Percentiles rank a stretch among this genome's conserved stretches.
Evolutionary conservation across 2,329 filamentous ascomycete genomes (phyloP).

Genomic region (Macroventuria anomochaeta): DNA sequence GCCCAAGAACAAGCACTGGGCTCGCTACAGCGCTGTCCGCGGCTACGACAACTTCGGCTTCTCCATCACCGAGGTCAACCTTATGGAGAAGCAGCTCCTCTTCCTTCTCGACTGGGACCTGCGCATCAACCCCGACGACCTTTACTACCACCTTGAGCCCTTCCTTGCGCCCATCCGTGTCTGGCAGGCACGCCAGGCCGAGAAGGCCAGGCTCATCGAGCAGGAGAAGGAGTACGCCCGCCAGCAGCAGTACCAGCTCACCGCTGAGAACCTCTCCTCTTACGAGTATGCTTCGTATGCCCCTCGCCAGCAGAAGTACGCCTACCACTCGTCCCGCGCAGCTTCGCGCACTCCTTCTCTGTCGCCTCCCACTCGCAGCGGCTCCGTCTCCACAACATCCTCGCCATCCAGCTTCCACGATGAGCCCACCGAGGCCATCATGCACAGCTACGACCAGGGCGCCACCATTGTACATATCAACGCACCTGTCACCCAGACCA

Average conservation of each 20-base stretch:
- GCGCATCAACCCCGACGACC: constrained; percentile 81
- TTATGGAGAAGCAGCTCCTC: constrained; percentile 99
- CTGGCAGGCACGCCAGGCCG: constrained; percentile 60
- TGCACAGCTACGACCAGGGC: constrained; percentile 52
- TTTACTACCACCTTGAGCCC: constrained; percentile 83
- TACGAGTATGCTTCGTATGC: constrained; percentile 45
- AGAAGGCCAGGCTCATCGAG: constrained; percentile 59
- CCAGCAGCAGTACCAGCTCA: constrained; percentile 47
- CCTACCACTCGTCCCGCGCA: constrained; percentile 42
- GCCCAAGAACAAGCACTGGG: constrained; percentile 99
- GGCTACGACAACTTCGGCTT: constrained; percentile 83
- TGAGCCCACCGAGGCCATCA: constrained; percentile 33
- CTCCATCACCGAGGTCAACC: constrained; percentile 92
- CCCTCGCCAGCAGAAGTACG: constrained; percentile 18
- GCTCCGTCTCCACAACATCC: constrained; percentile 43
- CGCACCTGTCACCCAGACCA: constrained; percentile 11
- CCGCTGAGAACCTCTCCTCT: constrained; percentile 38
- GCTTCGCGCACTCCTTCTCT: constrained; percentile 58
- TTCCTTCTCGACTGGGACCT: constrained; percentile 95
- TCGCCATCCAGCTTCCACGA: constrained; percentile 46
- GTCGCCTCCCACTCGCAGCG: constrained; percentile 54
- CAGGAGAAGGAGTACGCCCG: constrained; percentile 50
- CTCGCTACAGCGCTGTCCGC: constrained; percentile 82
- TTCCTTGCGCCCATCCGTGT: constrained; percentile 86
- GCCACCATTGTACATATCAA: constrained; percentile 54